Base-by-base conservation (phyloP, 441 rosid genomes). In the Manihot esculenta region DNA sequence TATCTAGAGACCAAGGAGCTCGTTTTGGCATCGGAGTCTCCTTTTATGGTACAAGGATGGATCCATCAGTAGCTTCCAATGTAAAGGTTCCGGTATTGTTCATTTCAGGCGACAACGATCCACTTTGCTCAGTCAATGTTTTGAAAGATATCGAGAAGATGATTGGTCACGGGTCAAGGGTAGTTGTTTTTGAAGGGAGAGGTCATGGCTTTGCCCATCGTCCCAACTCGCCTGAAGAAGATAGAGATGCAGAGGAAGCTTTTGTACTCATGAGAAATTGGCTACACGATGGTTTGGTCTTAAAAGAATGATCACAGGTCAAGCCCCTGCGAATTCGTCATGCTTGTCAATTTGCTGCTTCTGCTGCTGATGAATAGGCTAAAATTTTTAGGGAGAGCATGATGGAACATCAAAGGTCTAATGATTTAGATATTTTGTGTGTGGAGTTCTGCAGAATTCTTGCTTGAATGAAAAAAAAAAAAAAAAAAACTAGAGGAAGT, bases 141-240 rank as follows among this genome's bases (percentile, higher is more conserved):
- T 71, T 88, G 68, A 74, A 83, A 44, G 82, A 85, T 38, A 60
- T 87, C 14, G 82, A 83, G 78, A 73, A 78, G 78, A 74, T 72
- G 9, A 81, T 89, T 26, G 88, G 86, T 18, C 41, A 75, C 51
- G 85, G 85, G 0, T 87, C 94, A 3, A 80, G 50, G 78, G 79
- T 79, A 38, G 85, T 82, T 33, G 78, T 91, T 54, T 93, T 85
- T 50, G 60, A 87, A 72, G 91, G 85, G 59, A 81, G 93, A 81
- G 92, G 93, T 20, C 96, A 91, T 44, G 89, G 88, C 14, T 93
- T 91, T 71, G 94, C 81, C 20, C 97, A 89, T 78, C 84, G 86
- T 7, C 94, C 97, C 0, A 80, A 71, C 69, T 87, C 96, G 11
- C 79, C 84, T 0, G 94, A 88, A 72, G 97, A 93, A 73, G 98